These are phyloP conservation scores for Aspergillaceae sp. DNA, from an alignment of 2,329 filamentous ascomycete species.

Conservation along the genomic window DNA sequence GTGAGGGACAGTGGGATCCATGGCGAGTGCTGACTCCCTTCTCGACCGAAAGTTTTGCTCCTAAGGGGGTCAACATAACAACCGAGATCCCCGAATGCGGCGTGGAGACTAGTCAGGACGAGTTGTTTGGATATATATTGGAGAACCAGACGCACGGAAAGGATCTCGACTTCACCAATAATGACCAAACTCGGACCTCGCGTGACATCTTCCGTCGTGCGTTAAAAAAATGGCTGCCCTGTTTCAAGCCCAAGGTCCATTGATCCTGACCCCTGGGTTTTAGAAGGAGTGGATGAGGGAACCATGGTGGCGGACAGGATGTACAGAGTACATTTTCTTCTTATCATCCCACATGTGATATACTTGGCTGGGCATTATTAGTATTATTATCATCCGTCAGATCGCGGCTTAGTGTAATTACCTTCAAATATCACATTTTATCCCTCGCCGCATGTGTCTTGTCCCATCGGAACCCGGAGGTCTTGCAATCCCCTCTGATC, in stretches of 20 bases:
- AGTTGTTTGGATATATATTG: slow-evolving; percentile 44
- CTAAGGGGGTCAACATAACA: slow-evolving; percentile 29
- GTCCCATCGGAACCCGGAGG: too few species aligned
- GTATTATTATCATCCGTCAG: too few species aligned
- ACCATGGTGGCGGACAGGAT: too few species aligned
- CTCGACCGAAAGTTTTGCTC: slow-evolving; percentile 34
- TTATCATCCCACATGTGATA: too few species aligned
- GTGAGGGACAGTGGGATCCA: slow-evolving; percentile 44
- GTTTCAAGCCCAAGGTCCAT: slow-evolving; percentile 22
- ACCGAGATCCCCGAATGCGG: slow-evolving; percentile 39
- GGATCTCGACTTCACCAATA: slow-evolving; percentile 35
- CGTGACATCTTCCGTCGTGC: slow-evolving; percentile 34
- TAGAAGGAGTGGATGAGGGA: not conserved
- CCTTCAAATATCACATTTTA: too few species aligned
- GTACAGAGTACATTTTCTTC: too few species aligned
- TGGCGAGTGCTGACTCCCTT: slow-evolving; percentile 43
- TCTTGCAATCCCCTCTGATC: too few species aligned
- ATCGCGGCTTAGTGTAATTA: too few species aligned
- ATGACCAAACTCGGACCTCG: slow-evolving; percentile 25
- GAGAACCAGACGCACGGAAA: slow-evolving; percentile 41
- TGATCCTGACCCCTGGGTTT: not conserved
- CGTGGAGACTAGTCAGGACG: slow-evolving; percentile 22
- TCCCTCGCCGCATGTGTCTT: too few species aligned
- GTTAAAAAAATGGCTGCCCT: slow-evolving; percentile 40
- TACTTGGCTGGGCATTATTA: too few species aligned